Conservation (phyloP, 192 early-diverging fungal genomes). For the Paraglomus occultum region DNA sequence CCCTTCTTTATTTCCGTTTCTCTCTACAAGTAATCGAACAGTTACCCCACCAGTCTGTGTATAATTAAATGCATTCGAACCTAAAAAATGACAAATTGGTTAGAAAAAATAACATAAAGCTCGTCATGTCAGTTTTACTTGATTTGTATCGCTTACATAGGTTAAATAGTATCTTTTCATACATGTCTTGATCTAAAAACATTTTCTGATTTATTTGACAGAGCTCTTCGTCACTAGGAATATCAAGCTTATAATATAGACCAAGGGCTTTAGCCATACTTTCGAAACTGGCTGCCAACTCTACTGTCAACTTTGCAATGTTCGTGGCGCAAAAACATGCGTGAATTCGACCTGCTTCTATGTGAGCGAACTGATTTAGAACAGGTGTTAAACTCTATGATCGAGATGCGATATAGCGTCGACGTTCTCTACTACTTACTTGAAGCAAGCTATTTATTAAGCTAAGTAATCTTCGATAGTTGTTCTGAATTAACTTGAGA, state of each 20-base stretch:
- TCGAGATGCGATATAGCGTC: too few species aligned
- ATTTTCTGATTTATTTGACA: not conserved
- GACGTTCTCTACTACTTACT: not conserved
- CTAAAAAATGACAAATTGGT: not conserved
- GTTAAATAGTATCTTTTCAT: constrained; percentile 46
- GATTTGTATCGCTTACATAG: constrained; percentile 47
- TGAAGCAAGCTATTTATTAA: constrained; percentile 59
- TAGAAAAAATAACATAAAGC: constrained; percentile 32
- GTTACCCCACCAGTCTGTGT: constrained; percentile 47
- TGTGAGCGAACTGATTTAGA: constrained; percentile 32
- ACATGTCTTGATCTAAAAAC: constrained; percentile 49
- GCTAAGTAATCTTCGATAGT: constrained; percentile 52
- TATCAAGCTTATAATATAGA: constrained; percentile 43
- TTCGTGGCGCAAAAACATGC: constrained; percentile 48
- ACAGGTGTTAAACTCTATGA: too few species aligned
- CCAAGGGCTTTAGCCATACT: constrained; percentile 48
- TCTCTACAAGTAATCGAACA: constrained; percentile 42
- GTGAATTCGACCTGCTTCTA: constrained; percentile 54
- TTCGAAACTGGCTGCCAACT: constrained; percentile 54
- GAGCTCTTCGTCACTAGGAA: constrained; percentile 16
- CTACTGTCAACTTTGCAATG: constrained; percentile 43
- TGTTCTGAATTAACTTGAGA: constrained; percentile 49
- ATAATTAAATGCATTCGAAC: constrained; percentile 47
- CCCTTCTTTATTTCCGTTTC: constrained; percentile 35
- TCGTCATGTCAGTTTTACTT: constrained; percentile 51